A percentile compares a stretch with the other conserved stretches of the same genome.
Conservation (phyloP, 352 stramenopile genomes). For the Globisporangium acanthophoron region DNA sequence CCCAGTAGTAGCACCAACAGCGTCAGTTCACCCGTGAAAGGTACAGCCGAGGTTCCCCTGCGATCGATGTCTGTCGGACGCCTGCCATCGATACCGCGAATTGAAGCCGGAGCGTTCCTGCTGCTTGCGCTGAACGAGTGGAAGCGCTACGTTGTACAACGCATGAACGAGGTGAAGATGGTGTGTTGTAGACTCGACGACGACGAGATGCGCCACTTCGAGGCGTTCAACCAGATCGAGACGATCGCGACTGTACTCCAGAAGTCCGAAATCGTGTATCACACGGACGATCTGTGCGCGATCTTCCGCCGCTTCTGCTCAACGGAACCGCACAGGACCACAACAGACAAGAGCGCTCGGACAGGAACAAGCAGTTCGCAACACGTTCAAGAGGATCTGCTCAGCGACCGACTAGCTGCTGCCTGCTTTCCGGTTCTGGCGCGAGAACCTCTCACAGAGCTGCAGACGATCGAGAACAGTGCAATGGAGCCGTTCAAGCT, state of each 20-base stretch:
- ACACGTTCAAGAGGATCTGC: constrained; percentile 17
- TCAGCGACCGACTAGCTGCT: constrained; percentile 59
- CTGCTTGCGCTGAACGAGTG: constrained; percentile 60
- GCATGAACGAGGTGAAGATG: constrained; percentile 63
- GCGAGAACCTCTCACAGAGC: constrained; percentile 34
- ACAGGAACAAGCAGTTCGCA: not conserved
- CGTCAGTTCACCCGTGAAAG: not conserved
- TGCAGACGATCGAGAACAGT: constrained; percentile 33
- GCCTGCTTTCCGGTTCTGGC: constrained; percentile 54
- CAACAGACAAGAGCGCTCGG: constrained; percentile 5
- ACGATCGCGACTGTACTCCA: constrained; percentile 42
- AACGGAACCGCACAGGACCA: constrained; percentile 25
- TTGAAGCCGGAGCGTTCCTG: constrained; percentile 50
- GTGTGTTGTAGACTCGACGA: constrained; percentile 52
- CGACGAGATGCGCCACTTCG: constrained; percentile 50
- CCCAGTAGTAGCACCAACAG: not conserved
- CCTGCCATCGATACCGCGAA: constrained; percentile 13
- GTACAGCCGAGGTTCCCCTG: not conserved
- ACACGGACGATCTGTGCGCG: constrained; percentile 51
- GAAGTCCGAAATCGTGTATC: constrained; percentile 37
- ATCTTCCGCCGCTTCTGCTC: constrained; percentile 57
- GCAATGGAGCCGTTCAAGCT: constrained; percentile 36
- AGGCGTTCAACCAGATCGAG: constrained; percentile 46
- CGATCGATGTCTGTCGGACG: not conserved
- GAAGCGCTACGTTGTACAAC: constrained; percentile 60